Evolutionary conservation across 768 basidiomycete genomes (phyloP), one percentile per base, ranked within the genome.

Genomic region (Tricholoma saponaceum): DNA sequence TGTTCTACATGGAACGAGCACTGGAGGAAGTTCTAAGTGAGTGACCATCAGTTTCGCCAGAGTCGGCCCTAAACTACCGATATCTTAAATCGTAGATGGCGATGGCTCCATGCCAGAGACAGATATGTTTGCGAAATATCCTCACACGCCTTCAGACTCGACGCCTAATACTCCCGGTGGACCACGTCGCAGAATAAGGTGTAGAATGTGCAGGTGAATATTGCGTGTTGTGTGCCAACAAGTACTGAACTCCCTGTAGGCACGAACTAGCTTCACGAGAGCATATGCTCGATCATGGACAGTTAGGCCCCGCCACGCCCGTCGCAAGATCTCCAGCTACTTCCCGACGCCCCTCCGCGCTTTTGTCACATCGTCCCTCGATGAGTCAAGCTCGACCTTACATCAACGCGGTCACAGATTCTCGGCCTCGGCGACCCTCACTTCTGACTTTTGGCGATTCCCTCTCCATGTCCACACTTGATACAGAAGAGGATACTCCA

Each of bases 231-330:
- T 30, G 33, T 26, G 8, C 13, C 41, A 0, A 32, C 5, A 13
- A n/a, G 18, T 28, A 23, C 35, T 50, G 46, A 37, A 54, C 26
- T 56, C 9, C 20, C 32, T 57, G 10, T 54, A 88, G 92, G 65
- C 86, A 87, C 58, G 92, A 93, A 64, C 79, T 98, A 13, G 95
- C 95, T 0, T 83, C 90, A 0, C 79, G 90, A n/a, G 92, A 95
- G 67, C 91, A 97, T 68, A 93, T 98, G 90, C 82, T 94, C 49
- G 90, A 94, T 69, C 93, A 95, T 64, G 89, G 87, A 4, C 89
- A 92, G 64, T 72, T 90, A 4, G 87, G 86, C 2, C 83, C 87
- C 9, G 76, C 84, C 1, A 89, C 87, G 0, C 87, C 86, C 4
- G 76, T 80, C 5, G 58, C 70, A 4, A 62, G 73, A 4, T 78